phyloP scores from a whole-genome alignment of 306 rosid species.

The Rosa lucieae region DNA sequence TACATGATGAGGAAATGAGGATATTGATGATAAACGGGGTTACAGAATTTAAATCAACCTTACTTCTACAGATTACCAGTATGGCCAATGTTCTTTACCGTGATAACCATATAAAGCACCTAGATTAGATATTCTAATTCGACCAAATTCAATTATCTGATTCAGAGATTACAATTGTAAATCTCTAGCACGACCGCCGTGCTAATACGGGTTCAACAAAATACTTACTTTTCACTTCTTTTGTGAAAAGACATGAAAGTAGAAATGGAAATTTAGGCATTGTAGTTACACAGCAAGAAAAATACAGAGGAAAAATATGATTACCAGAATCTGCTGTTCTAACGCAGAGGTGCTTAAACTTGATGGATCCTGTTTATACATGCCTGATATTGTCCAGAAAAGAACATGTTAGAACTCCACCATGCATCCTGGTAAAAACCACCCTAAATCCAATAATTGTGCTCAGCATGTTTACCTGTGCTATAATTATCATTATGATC shows the following conservation, averaged over 20 bases:
- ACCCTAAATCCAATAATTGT: not conserved
- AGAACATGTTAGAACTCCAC: constrained; percentile 20
- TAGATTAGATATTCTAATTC: not conserved
- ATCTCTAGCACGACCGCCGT: not conserved
- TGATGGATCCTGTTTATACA: constrained; percentile 57
- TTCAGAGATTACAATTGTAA: not conserved
- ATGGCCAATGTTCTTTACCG: not conserved
- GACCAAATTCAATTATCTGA: not conserved
- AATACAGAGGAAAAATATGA: constrained; percentile 24
- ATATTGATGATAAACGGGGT: not conserved
- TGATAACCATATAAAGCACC: not conserved
- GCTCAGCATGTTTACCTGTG: constrained; percentile 56
- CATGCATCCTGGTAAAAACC: constrained; percentile 1
- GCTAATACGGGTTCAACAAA: not conserved
- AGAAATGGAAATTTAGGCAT: not conserved
- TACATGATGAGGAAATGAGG: not conserved
- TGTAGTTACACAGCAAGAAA: not conserved
- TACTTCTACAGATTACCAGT: not conserved
- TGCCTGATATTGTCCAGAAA: constrained; percentile 51
- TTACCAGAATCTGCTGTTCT: constrained; percentile 96
- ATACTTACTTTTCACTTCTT: not conserved
- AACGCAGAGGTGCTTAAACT: constrained; percentile 61
- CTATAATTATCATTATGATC: constrained; percentile 44
- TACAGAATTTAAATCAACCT: not conserved
- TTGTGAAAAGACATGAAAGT: not conserved